Evolutionary conservation across 257 asterid species (phyloP).

Genomic region (Mentha longifolia): DNA sequence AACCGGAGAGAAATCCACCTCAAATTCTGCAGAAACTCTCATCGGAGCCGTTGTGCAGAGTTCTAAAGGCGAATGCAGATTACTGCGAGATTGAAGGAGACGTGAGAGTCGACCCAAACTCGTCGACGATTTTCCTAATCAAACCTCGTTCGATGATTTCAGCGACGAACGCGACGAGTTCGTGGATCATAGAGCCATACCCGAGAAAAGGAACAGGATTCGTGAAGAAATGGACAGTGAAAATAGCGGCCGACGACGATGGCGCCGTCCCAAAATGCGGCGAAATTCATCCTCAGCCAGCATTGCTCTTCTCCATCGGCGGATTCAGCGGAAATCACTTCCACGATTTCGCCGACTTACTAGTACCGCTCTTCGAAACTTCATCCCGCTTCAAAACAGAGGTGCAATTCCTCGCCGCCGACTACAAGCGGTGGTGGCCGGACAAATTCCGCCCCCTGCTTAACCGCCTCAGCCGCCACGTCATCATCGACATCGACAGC

Average conservation of each 20-base stretch:
- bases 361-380: conserved; percentile 62
- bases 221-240: conserved; percentile 67
- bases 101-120: conserved; percentile 36
- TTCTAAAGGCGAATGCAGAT: conserved; percentile 37
- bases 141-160: background rate
- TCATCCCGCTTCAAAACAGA: conserved; percentile 45
- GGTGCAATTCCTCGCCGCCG: conserved; percentile 61
- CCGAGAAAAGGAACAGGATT: conserved; percentile 36
- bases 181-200: conserved; percentile 38
- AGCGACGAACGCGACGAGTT: background rate
- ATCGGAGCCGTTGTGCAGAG: conserved; percentile 35
- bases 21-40: background rate
- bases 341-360: conserved; percentile 70
- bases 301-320: conserved; percentile 63
- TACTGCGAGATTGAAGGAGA: conserved; percentile 47
- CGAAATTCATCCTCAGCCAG: conserved; percentile 47
- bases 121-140: conserved; percentile 26
- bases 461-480: conserved; percentile 43
- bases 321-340: conserved; percentile 73
- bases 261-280: conserved; percentile 48
- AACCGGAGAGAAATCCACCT: background rate
- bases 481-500: conserved; percentile 49
- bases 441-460: conserved; percentile 46
- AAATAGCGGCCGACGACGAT: conserved; percentile 2
- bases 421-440: conserved; percentile 67